Base-by-base conservation (phyloP, 2,329 filamentous ascomycete genomes). In the Colletotrichum theobromicola region DNA sequence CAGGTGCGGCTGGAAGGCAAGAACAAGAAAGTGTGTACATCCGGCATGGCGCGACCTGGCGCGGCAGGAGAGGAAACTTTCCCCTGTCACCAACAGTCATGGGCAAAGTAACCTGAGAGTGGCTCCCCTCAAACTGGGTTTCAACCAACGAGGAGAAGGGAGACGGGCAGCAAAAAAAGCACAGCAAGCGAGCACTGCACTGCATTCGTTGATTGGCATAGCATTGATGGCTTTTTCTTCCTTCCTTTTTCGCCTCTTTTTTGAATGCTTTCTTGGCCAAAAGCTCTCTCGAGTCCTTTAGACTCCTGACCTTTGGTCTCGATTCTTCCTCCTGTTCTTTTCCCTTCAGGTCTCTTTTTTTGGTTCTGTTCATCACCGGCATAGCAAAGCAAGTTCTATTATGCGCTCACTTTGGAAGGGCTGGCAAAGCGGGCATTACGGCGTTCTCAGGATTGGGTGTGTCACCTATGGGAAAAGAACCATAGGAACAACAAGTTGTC, bases 131-230 rank as follows among this genome's bases (percentile, higher is more conserved):
- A 50, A 50, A 21, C n/a, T 50, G n/a, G 42, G 10, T 13, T 50
- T 12, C 21, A 3, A 50, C 42, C 42, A 50, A 50, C 42, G 63
- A 28, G 55, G 35, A 46, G n/a, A 18, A 24, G 67, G 15, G 65
- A 37, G 7, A 32, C 12, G 21, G 30, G 37, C 18, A 30, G n/a
- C 60, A 61, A 55, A 61, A 50, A 28, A 24, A 50, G 58, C 72
- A 75, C 62, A 67, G 72, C 72, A 57, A 75, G 72, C 72, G 72
- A 72, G 72, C 68, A 62, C 37, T 71, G 72, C 55, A 57, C 57
- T 71, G 37, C 62, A 60, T 62, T 7, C 24, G 32, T 61, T n/a
- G 32, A n/a, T 46, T 24, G 26, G 62, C 26, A 30, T 42, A 42
- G 34, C 60, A 42, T 57, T 46, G n/a, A 34, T 28, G 28, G 13